Evolutionary conservation across 371 early-diverging fungal genomes (phyloP), one percentile per base, ranked within the genome.

Genomic region (Lichtheimia corymbifera): DNA sequence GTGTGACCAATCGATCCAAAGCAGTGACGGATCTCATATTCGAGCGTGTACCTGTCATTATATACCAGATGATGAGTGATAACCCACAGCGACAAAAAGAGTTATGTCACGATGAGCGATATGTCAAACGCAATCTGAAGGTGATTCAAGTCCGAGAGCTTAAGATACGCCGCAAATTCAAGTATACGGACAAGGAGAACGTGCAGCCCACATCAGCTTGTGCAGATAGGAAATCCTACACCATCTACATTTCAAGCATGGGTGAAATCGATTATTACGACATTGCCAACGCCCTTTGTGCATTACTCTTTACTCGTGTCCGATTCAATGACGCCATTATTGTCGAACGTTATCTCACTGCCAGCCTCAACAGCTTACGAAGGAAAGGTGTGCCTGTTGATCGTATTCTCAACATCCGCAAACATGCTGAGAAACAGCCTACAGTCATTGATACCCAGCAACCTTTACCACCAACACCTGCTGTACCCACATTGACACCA

Each of bases 331-430:
- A 91, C 62, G 77, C 86, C 6, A 77, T 91, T 53, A 64, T 92
- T 25, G 72, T 88, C 13, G 84, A 85, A 24, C 75, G 88, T 5
- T 77, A 89, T 58, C 72, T 91, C 45, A 84, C 85, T 3, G 85
- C 89, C 0, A 80, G 83, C 3, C 63, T 91, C n/a, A 56, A 65
- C 17, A 86, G 83, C 47, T 68, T 92, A 53, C 71, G 82, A 20
- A 70, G 86, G 20, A 91, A 94, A 72, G 89, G 94, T 27, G 93
- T 94, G 57, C 94, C 94, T 24, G 93, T 96, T 1, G 96, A 95
- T 63, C 88, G 96, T 44, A 91, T 96, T 40, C 65, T 94, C 50
- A 89, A 86, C 58, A 73, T 86, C 1, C 80, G 78, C 27, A 85
- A 77, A 66, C 73, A 54, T 40, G 60, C 50, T 15, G 62, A 61